Conservation (phyloP, 2,329 filamentous ascomycete species). For the Rutstroemia sydowiana region DNA sequence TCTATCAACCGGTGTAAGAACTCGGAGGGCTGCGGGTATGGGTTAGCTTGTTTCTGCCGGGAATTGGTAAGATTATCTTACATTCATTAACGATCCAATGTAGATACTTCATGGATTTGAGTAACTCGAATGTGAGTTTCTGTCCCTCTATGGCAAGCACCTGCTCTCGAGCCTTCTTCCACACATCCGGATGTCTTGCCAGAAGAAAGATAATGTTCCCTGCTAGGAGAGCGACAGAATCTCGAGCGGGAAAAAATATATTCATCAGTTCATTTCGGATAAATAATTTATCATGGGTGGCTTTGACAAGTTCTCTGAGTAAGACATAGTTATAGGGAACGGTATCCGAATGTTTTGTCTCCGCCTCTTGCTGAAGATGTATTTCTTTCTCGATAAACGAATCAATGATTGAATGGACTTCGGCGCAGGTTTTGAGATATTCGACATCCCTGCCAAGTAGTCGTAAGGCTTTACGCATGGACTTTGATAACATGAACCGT, state of each 20-base stretch:
- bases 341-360: too few relatives aligned
- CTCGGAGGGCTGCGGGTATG: not conserved
- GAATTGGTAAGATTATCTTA: slow-evolving; percentile 28
- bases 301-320: slow-evolving; percentile 40
- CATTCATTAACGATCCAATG: slow-evolving; percentile 50
- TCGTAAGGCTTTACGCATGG: too few relatives aligned
- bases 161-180: slow-evolving; percentile 24
- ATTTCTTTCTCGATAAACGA: too few relatives aligned
- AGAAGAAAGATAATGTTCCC: slow-evolving; percentile 27
- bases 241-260: slow-evolving; percentile 34
- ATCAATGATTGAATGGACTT: too few relatives aligned
- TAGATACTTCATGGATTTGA: slow-evolving; percentile 46
- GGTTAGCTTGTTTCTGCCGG: not conserved
- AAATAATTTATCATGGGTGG: slow-evolving; percentile 34
- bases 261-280: slow-evolving; percentile 28
- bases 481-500: too few relatives aligned
- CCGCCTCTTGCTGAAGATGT: too few relatives aligned
- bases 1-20: not conserved
- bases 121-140: slow-evolving; percentile 38
- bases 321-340: slow-evolving; percentile 33
- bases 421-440: too few relatives aligned
- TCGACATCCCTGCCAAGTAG: too few relatives aligned
- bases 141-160: slow-evolving; percentile 26
- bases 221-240: slow-evolving; percentile 33
- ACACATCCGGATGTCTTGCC: slow-evolving; percentile 24